Conservation (phyloP, 2,329 filamentous ascomycete genomes). For the Tolypocladium amazonense region DNA sequence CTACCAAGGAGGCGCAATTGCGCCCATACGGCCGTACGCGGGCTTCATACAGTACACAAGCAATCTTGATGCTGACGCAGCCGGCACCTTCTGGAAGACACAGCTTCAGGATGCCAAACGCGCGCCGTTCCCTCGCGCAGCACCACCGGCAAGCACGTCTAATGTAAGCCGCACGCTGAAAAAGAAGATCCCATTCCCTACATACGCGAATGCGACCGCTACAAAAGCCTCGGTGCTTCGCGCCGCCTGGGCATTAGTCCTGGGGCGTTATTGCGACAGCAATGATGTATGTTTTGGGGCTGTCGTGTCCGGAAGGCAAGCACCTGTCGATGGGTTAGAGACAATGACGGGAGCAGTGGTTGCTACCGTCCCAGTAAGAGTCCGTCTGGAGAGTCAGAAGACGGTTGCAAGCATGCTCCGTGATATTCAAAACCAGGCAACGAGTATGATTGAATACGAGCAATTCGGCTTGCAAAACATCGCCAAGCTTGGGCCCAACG, state of each 20-base stretch:
- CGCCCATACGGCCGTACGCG: slow-evolving; percentile 1
- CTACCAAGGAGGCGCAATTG: slow-evolving; percentile 2
- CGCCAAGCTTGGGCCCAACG: neutral
- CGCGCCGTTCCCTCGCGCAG: slow-evolving; percentile 1
- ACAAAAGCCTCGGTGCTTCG: neutral
- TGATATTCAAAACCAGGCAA: slow-evolving; percentile 2
- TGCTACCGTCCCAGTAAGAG: slow-evolving; percentile 16
- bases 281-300: slow-evolving; percentile 15
- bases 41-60: slow-evolving; percentile 6
- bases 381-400: slow-evolving; percentile 5
- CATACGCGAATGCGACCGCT: neutral
- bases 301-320: slow-evolving; percentile 16
- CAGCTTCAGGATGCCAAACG: slow-evolving; percentile 2
- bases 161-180: neutral
- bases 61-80: neutral
- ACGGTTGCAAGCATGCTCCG: slow-evolving; percentile 8
- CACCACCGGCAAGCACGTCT: neutral
- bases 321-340: slow-evolving; percentile 13
- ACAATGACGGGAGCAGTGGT: slow-evolving; percentile 18
- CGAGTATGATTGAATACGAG: slow-evolving; percentile 5
- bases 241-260: neutral
- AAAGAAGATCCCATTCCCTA: neutral
- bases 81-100: slow-evolving; percentile 1
- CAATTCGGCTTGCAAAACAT: slow-evolving; percentile 8
- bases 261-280: neutral